phyloP scores from a whole-genome alignment of 305 asterid species.

The Solanum hybrid region DNA sequence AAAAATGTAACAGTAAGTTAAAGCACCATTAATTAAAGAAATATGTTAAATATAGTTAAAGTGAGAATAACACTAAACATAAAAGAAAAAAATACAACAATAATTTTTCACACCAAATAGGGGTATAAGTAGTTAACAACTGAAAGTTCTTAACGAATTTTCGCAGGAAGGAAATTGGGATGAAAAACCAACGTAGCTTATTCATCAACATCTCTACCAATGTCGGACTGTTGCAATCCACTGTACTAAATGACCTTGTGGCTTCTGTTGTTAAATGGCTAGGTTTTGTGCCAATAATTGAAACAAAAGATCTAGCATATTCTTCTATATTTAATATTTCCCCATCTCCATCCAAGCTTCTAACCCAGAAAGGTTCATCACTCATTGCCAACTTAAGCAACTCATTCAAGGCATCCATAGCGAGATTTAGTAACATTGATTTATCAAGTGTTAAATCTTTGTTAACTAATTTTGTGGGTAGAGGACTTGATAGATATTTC shows the following conservation, averaged over 20 bases:
- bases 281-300: no score
- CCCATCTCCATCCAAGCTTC: conserved; percentile 21
- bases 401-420: conserved; percentile 62
- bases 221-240: conserved; percentile 17
- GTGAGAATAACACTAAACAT: background rate
- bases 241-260: conserved; percentile 6
- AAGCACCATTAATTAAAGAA: background rate
- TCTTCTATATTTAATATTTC: conserved; percentile 30
- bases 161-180: background rate
- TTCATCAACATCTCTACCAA: conserved; percentile 47
- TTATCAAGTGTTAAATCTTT: background rate
- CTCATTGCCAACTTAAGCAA: conserved; percentile 48
- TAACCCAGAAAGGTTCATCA: conserved; percentile 28
- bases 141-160: background rate
- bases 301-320: no score
- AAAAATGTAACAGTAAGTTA: background rate
- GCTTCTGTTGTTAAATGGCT: no score
- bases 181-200: conserved; percentile 6
- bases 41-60: background rate
- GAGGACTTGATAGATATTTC: no score
- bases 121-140: background rate
- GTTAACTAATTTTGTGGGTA: no score
- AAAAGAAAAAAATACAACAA: background rate
- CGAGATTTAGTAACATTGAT: conserved; percentile 41
- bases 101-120: background rate